Evolutionary conservation across 2,329 filamentous ascomycete species (phyloP).

Genomic region (Diaporthe batatas): DNA sequence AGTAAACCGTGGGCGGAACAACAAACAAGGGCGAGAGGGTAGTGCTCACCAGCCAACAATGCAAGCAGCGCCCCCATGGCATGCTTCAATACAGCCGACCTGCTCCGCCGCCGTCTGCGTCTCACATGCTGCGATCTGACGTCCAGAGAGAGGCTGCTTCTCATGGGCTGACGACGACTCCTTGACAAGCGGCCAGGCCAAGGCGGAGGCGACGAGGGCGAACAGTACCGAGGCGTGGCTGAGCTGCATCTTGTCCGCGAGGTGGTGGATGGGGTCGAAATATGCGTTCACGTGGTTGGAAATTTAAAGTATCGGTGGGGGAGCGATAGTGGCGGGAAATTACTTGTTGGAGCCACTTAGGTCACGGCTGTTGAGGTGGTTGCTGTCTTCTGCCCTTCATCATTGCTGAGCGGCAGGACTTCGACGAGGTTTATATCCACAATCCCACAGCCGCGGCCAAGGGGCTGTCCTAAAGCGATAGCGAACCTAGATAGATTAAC

Average conservation of each 20-base stretch:
- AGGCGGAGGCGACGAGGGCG: neutral
- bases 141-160: neutral
- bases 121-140: conserved; percentile 2
- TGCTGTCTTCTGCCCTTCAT: no score
- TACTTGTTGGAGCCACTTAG: neutral
- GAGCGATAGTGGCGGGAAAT: neutral
- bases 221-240: neutral
- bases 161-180: neutral
- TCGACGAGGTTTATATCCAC: no score
- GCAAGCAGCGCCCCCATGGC: neutral
- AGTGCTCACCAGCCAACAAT: conserved; percentile 10
- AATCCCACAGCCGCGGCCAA: no score
- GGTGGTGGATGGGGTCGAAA: neutral
- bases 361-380: no score
- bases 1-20: rapidly evolving
- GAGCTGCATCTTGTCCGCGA: neutral
- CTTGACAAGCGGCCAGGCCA: neutral
- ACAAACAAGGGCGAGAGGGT: neutral
- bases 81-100: neutral
- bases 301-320: neutral
- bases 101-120: neutral
- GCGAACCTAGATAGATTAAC: neutral
- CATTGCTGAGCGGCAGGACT: no score
- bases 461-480: neutral
- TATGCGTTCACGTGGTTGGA: no score